phyloP scores from a whole-genome alignment of 768 basidiomycete species.

The Tylopilus plumbeoviolaceoides region DNA sequence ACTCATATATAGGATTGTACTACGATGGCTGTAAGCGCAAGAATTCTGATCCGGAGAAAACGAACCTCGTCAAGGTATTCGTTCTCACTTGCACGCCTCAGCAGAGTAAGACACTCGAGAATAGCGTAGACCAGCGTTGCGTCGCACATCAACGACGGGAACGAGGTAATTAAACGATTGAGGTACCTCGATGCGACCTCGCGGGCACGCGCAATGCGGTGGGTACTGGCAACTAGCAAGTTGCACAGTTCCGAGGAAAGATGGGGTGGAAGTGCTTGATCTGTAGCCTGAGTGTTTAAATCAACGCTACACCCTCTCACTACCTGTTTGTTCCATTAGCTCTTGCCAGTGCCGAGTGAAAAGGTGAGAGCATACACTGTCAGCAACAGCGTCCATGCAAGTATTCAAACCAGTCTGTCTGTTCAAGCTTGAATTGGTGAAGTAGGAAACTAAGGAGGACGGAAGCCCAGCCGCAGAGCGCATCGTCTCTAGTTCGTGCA shows the following conservation, averaged over 20 bases:
- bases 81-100: conserved; percentile 85
- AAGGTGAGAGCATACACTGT: conserved; percentile 53
- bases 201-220: conserved; percentile 76
- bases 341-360: not conserved
- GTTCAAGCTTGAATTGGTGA: conserved; percentile 83
- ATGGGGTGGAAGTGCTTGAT: conserved; percentile 68
- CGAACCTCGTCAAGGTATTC: conserved; percentile 87
- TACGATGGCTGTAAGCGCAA: conserved; percentile 28
- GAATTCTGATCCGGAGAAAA: not conserved
- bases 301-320: conserved; percentile 71
- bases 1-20: conserved; percentile 88
- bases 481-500: conserved; percentile 87
- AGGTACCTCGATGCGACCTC: conserved; percentile 82
- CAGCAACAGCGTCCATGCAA: conserved; percentile 84
- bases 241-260: conserved; percentile 70
- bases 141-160: conserved; percentile 94
- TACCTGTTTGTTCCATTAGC: conserved; percentile 47
- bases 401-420: conserved; percentile 57
- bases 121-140: conserved; percentile 82
- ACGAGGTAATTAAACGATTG: conserved; percentile 80
- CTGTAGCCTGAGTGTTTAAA: conserved; percentile 68
- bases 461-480: conserved; percentile 76
- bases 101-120: conserved; percentile 84
- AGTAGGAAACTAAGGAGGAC: conserved; percentile 81
- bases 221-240: conserved; percentile 77